Evolutionary conservation across 257 asterid genomes (phyloP).

Genomic region (Solanum stenotomum): DNA sequence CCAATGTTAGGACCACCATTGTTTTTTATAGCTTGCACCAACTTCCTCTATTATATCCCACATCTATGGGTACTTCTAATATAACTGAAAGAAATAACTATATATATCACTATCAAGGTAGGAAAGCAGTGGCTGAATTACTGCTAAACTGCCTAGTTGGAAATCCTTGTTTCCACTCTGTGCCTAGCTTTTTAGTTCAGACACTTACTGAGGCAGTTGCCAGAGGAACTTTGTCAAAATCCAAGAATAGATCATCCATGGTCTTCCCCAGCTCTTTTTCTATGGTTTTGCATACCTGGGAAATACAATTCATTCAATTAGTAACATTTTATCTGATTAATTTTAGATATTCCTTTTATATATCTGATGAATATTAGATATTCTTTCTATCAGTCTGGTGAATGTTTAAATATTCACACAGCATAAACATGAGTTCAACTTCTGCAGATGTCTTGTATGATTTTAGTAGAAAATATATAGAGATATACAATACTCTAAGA

Average conservation of each 20-base stretch:
- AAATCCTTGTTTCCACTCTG: background rate
- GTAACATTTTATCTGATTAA: background rate
- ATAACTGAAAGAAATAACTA: background rate
- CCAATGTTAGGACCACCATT: background rate
- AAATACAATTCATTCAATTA: constrained; percentile 3
- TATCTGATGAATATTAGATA: background rate
- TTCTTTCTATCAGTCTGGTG: background rate
- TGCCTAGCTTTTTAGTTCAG: background rate
- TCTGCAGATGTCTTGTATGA: background rate
- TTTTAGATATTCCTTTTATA: background rate
- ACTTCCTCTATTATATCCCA: background rate
- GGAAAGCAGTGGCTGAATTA: background rate
- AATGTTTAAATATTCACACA: background rate
- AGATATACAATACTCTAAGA: background rate
- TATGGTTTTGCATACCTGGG: constrained; percentile 72
- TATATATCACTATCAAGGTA: background rate
- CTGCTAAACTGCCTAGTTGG: background rate
- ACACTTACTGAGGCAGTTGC: constrained; percentile 95
- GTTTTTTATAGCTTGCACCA: background rate
- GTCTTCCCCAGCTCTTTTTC: constrained; percentile 66
- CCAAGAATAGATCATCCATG: constrained; percentile 66
- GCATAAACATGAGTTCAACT: background rate
- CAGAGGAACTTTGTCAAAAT: constrained; percentile 60
- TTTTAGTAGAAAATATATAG: background rate
- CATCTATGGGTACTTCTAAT: background rate